Evolutionary conservation across 257 asterid genomes (phyloP).

Genomic region (Jaltomata sinuosa): DNA sequence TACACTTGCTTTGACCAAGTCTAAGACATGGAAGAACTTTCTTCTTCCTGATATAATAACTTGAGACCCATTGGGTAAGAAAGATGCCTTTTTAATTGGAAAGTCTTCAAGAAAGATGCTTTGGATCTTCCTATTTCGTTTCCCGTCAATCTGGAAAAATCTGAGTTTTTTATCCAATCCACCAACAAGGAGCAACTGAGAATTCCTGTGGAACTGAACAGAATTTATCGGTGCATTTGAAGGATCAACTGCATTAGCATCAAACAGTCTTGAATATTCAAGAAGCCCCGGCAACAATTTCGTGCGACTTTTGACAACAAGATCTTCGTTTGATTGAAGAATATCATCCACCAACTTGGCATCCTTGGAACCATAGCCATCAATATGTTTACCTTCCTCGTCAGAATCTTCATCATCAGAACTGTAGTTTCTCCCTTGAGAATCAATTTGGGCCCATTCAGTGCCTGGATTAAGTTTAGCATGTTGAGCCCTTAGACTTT

Average conservation of each 20-base stretch:
- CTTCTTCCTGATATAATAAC: constrained; percentile 77
- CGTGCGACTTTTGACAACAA: constrained; percentile 40
- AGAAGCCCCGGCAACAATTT: constrained; percentile 67
- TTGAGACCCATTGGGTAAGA: constrained; percentile 85
- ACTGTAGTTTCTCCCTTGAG: constrained; percentile 18
- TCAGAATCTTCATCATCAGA: constrained; percentile 69
- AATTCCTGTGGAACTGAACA: constrained; percentile 82
- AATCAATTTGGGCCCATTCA: constrained; percentile 67
- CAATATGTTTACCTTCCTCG: constrained; percentile 17
- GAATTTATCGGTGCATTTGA: constrained; percentile 57
- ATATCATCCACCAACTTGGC: constrained; percentile 30
- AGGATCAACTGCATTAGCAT: constrained; percentile 67
- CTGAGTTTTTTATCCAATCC: constrained; percentile 65
- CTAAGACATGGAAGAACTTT: constrained; percentile 75
- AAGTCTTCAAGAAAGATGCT: constrained; percentile 79
- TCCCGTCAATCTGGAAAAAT: constrained; percentile 90
- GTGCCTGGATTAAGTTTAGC: constrained; percentile 80
- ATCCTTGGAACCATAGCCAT: constrained; percentile 15
- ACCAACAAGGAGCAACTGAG: constrained; percentile 83
- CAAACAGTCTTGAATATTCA: constrained; percentile 66
- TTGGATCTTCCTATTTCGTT: constrained; percentile 63
- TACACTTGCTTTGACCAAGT: constrained; percentile 60
- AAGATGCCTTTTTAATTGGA: constrained; percentile 76
- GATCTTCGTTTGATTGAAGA: constrained; percentile 61
- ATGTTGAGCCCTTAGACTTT: constrained; percentile 88